These are phyloP conservation scores for Vitis hybrid DNA, from an alignment of 177 flowering plant species.

Conservation along the genomic window DNA sequence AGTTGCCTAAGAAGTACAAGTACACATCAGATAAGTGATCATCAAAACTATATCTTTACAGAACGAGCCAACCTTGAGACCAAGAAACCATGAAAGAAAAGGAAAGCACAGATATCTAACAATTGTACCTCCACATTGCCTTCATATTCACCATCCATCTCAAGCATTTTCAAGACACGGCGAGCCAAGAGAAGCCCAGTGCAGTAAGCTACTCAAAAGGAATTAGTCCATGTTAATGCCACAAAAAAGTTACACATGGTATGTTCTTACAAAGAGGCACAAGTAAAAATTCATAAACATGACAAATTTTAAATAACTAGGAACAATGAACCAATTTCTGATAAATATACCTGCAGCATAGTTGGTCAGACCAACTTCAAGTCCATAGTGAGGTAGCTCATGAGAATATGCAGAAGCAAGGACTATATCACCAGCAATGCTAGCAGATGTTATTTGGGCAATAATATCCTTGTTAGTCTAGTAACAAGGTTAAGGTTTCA, in stretches of 20 bases:
- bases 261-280: too few species aligned
- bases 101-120: not conserved
- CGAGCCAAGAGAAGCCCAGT: slow-evolving; percentile 94
- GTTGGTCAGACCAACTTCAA: slow-evolving; percentile 91
- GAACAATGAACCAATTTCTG: too few species aligned
- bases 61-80: not conserved
- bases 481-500: slow-evolving; percentile 17
- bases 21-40: too few species aligned
- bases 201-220: slow-evolving; percentile 63
- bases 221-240: not conserved
- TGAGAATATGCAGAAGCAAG: slow-evolving; percentile 87
- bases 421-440: slow-evolving; percentile 81
- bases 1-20: slow-evolving; percentile 51
- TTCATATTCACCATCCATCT: slow-evolving; percentile 82
- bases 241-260: too few species aligned
- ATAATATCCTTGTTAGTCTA: slow-evolving; percentile 83
- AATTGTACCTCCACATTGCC: slow-evolving; percentile 85
- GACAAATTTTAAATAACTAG: too few species aligned
- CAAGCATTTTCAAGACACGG: slow-evolving; percentile 78
- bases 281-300: too few species aligned
- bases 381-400: slow-evolving; percentile 87
- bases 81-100: not conserved
- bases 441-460: slow-evolving; percentile 81
- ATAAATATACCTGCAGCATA: slow-evolving; percentile 79
- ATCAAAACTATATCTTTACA: too few species aligned